Base-by-base conservation (phyloP, 2,329 filamentous ascomycete species). In the Hysterium pulicare region DNA sequence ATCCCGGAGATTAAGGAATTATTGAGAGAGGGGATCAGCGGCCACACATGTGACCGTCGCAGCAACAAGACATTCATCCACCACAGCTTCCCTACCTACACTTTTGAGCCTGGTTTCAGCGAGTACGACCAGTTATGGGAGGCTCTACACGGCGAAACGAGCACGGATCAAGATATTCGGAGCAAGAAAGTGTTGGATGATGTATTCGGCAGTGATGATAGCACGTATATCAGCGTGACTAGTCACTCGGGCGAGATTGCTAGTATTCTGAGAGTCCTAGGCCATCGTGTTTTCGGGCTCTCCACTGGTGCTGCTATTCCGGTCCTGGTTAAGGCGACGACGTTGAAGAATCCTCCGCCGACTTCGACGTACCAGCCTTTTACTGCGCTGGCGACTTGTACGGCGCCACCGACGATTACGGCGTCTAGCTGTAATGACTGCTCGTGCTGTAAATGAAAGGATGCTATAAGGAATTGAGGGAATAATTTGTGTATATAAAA, bases 301-400 rank as follows among this genome's bases (percentile, higher is more conserved):
- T 71, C 70, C n/a, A 88, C 84, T 0, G 84, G 84, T 7, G 77
- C 81, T 44, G 76, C 84, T 6, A 83, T 87, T 21, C 83, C 84
- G 0, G 81, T 84, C 2, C 71, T 87, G 1, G 77, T 87, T 24
- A 80, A 77, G 62, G 81, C 77, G 1, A 72, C 78, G 51, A 75
- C 66, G 1, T 41, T 72, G 5, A 57, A 59, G 16, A 59, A 59
- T 13, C 41, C 53, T 4, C 49, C 49, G 6, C 56, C 63, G 2
- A 47, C 64, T 5, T 65, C 65, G 0, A 62, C 60, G 0, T 64
- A 56, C 1, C 22, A 54, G 24, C 53, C 61, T 1, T 64, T 55
- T 22, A 45, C 48, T 4, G 10, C 57, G 1, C 49, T 57, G 23
- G 46, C 47, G 23, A 66, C 61, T 7, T 66, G 63, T 46, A 50